Evolutionary conservation across 768 basidiomycete species (phyloP).

Genomic region (Coprinopsis cinerea): DNA sequence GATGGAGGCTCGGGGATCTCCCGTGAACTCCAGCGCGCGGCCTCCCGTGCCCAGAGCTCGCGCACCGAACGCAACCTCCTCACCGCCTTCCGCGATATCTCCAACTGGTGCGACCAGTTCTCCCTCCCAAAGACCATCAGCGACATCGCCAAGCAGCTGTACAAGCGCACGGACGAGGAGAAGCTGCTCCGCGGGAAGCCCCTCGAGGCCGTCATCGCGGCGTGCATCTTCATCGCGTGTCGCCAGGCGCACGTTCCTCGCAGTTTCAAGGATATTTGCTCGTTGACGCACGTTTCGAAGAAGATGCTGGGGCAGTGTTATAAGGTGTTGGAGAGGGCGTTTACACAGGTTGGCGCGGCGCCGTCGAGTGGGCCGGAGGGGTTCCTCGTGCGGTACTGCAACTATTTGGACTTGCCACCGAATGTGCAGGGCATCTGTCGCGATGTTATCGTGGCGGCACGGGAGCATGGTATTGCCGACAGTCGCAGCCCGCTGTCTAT

Average conservation of each 20-base stretch:
- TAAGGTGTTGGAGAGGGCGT: conserved; percentile 81
- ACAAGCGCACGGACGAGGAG: conserved; percentile 95
- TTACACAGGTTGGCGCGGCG: conserved; percentile 46
- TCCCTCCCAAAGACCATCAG: conserved; percentile 88
- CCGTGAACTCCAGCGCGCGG: conserved; percentile 87
- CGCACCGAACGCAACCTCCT: conserved; percentile 83
- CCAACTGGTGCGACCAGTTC: conserved; percentile 92
- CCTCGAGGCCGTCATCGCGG: conserved; percentile 89
- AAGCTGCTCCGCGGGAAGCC: conserved; percentile 88
- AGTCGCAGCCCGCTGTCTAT: conserved; percentile 96
- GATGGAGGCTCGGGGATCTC: conserved; percentile 93
- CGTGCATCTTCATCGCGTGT: conserved; percentile 97
- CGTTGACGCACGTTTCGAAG: conserved; percentile 89
- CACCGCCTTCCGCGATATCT: conserved; percentile 85
- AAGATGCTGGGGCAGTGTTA: conserved; percentile 93
- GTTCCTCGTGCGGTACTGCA: conserved; percentile 86
- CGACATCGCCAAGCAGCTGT: conserved; percentile 95
- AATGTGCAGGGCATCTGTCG: conserved; percentile 78
- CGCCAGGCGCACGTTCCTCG: conserved; percentile 92
- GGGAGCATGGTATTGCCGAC: conserved; percentile 83
- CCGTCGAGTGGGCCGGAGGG: conserved; percentile 71
- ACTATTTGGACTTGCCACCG: conserved; percentile 80
- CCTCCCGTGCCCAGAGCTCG: conserved; percentile 70
- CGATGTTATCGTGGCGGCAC: conserved; percentile 75
- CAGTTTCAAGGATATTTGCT: conserved; percentile 94